Percentiles rank a stretch among this genome's conserved stretches.
phyloP scores from a whole-genome alignment of 2,329 filamentous ascomycete genomes.

The Penicillium verrucosum region DNA sequence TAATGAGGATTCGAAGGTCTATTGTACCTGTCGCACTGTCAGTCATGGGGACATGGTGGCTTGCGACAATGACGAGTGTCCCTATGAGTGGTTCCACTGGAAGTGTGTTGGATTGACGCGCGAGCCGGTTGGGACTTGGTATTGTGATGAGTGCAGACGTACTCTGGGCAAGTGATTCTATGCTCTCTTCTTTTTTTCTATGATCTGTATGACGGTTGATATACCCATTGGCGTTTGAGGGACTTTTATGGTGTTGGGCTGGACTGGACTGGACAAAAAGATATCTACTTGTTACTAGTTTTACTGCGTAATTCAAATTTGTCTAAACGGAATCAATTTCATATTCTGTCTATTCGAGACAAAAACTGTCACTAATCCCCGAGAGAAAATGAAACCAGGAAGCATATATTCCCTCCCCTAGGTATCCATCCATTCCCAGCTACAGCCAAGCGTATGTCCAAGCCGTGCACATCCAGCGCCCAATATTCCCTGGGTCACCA shows the following conservation, averaged over 20 bases:
- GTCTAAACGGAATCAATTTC: conserved; percentile 3
- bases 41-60: conserved; percentile 67
- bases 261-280: neutral
- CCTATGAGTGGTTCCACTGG: conserved; percentile 66
- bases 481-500: neutral
- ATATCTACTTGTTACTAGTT: neutral
- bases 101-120: conserved; percentile 61
- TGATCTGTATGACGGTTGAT: conserved; percentile 14
- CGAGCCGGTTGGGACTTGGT: conserved; percentile 58
- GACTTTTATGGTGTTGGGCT: neutral
- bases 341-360: conserved; percentile 3
- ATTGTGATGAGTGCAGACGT: conserved; percentile 52
- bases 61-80: conserved; percentile 63
- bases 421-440: conserved; percentile 3
- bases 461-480: conserved; percentile 3
- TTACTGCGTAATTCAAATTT: neutral
- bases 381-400: neutral
- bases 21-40: conserved; percentile 64
- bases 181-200: conserved; percentile 2
- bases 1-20: conserved; percentile 59
- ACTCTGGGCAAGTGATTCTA: conserved; percentile 36
- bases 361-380: neutral
- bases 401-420: neutral
- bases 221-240: conserved; percentile 20
- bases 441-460: conserved; percentile 6